Percentiles rank a stretch among this genome's conserved stretches.
phyloP scores from a whole-genome alignment of 2,329 filamentous ascomycete genomes.

The Decorospora gaudefroyi region DNA sequence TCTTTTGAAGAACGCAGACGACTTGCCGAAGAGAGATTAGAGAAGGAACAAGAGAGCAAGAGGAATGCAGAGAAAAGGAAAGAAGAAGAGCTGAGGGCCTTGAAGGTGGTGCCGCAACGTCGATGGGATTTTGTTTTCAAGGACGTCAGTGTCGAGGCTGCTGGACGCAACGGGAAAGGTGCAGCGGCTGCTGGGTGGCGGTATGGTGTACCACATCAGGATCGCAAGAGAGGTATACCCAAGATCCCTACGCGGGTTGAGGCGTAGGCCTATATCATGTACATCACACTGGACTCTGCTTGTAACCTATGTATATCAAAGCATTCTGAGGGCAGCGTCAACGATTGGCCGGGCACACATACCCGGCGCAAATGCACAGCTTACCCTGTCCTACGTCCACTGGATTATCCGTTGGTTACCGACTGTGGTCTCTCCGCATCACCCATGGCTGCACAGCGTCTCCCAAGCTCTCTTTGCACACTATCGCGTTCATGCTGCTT shows the following conservation, averaged over 20 bases:
- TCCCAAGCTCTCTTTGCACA: no score
- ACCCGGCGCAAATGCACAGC: no score
- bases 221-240: conserved; percentile 65
- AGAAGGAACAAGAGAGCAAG: conserved; percentile 42
- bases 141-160: conserved; percentile 61
- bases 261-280: conserved; percentile 29
- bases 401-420: no score
- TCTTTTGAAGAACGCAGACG: conserved; percentile 42
- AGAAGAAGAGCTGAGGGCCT: conserved; percentile 51
- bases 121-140: conserved; percentile 66
- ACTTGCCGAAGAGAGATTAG: conserved; percentile 38
- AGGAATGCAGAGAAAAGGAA: conserved; percentile 50
- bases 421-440: no score
- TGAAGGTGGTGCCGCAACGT: conserved; percentile 52
- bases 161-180: conserved; percentile 60
- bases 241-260: conserved; percentile 67
- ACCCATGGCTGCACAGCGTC: no score
- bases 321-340: neutral
- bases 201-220: conserved; percentile 65
- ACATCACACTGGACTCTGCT: no score
- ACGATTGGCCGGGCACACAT: neutral
- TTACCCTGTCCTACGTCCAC: no score
- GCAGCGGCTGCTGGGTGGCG: conserved; percentile 60
- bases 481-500: no score
- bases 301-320: no score